These are phyloP conservation scores for Pleurotus giganteus DNA, from an alignment of 768 basidiomycete genomes.

Conservation along the genomic window DNA sequence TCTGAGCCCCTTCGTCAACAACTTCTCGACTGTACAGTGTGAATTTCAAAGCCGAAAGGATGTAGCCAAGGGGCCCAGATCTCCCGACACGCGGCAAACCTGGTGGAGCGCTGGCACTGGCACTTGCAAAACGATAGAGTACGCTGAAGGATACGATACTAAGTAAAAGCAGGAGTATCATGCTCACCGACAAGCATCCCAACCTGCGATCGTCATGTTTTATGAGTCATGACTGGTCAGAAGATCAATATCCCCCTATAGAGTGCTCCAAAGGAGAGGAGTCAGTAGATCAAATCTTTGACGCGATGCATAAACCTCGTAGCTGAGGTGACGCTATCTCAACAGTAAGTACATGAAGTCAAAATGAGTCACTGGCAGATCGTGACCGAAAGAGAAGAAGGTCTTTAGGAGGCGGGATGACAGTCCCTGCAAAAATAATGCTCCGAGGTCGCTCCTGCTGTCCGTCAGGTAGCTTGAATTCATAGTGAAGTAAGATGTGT, in stretches of 20 bases:
- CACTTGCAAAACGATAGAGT: neutral
- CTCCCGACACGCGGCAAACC: neutral
- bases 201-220: no score
- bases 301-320: no score
- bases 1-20: neutral
- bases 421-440: slow-evolving; percentile 29
- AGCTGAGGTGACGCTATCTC: neutral
- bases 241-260: no score
- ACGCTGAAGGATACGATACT: no score
- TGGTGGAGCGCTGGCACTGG: neutral
- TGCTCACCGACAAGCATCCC: no score
- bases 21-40: neutral
- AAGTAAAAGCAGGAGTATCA: no score
- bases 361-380: neutral
- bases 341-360: neutral
- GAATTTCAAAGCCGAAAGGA: neutral
- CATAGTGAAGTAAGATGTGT: slow-evolving; percentile 32
- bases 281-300: no score
- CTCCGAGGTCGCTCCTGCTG: slow-evolving; percentile 27
- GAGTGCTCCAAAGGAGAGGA: no score
- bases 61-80: neutral
- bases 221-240: no score
- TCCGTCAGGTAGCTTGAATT: slow-evolving; percentile 26
- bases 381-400: slow-evolving; percentile 27
- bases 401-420: slow-evolving; percentile 31